These are phyloP conservation scores for Suhomyces bribrorum DNA, from an alignment of 1,139 yeast genomes.

Conservation along the genomic window DNA sequence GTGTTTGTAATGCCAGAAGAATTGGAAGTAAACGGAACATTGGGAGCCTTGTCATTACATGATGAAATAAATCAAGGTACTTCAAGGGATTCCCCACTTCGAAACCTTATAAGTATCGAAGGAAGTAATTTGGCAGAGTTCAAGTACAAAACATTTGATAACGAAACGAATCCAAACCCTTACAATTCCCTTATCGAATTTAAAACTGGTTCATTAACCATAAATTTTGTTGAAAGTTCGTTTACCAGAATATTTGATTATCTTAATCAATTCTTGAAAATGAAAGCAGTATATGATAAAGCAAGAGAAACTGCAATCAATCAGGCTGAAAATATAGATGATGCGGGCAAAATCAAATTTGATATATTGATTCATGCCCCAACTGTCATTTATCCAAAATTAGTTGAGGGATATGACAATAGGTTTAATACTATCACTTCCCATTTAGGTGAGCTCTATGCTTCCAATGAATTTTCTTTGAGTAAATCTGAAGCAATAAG, in stretches of 20 bases:
- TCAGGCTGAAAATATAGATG: slow-evolving; percentile 66
- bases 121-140: slow-evolving; percentile 84
- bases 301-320: slow-evolving; percentile 82
- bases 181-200: slow-evolving; percentile 65
- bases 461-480: slow-evolving; percentile 58
- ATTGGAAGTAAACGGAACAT: slow-evolving; percentile 68
- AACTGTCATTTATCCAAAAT: slow-evolving; percentile 72
- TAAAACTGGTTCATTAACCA: slow-evolving; percentile 70
- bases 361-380: slow-evolving; percentile 80
- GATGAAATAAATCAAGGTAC: slow-evolving; percentile 75
- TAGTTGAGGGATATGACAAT: slow-evolving; percentile 39
- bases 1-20: slow-evolving; percentile 74
- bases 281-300: slow-evolving; percentile 84
- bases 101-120: slow-evolving; percentile 75
- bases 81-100: slow-evolving; percentile 56
- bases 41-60: slow-evolving; percentile 78
- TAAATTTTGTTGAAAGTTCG: slow-evolving; percentile 82
- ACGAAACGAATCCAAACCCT: slow-evolving; percentile 46
- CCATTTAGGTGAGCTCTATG: slow-evolving; percentile 80
- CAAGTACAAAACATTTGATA: slow-evolving; percentile 78
- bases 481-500: slow-evolving; percentile 20
- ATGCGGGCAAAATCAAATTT: slow-evolving; percentile 64
- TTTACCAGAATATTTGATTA: slow-evolving; percentile 66
- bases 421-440: slow-evolving; percentile 64
- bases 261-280: slow-evolving; percentile 71